A percentile compares a stretch with the other conserved stretches of the same genome.
phyloP scores from a whole-genome alignment of 805 yeast species.

The Grigorovia transvaalensis region DNA sequence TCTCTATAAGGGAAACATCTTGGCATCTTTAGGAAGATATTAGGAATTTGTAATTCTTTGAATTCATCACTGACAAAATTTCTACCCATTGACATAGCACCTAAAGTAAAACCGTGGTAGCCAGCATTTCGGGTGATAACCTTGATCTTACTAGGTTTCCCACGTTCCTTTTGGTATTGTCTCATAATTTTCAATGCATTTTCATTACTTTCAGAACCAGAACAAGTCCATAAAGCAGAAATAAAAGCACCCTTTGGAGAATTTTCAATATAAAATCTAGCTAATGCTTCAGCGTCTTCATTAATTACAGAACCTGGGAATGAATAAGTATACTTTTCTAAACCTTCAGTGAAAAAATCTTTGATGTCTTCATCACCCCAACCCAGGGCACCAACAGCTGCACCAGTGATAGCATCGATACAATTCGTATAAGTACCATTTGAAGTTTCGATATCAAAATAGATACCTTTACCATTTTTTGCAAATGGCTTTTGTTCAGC shows the following conservation, averaged over 20 bases:
- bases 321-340: conserved; percentile 30
- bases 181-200: conserved; percentile 51
- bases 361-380: conserved; percentile 31
- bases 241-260: conserved; percentile 32
- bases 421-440: conserved; percentile 30
- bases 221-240: conserved; percentile 40
- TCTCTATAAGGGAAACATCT: conserved; percentile 29
- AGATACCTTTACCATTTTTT: conserved; percentile 35
- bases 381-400: conserved; percentile 43
- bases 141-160: conserved; percentile 33
- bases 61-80: conserved; percentile 12
- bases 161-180: conserved; percentile 37
- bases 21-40: conserved; percentile 23
- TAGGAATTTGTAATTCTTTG: conserved; percentile 5
- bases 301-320: conserved; percentile 28
- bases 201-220: conserved; percentile 64
- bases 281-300: conserved; percentile 33
- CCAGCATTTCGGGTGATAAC: conserved; percentile 36
- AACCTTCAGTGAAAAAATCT: conserved; percentile 32
- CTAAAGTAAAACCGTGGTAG: conserved; percentile 42
- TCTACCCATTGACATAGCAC: conserved; percentile 30
- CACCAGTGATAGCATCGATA: conserved; percentile 41
- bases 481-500: conserved; percentile 31
- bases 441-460: conserved; percentile 33
- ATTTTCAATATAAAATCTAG: conserved; percentile 32